Base-by-base conservation (phyloP, 495 filamentous ascomycete species). In the Penicillium antarcticum region DNA sequence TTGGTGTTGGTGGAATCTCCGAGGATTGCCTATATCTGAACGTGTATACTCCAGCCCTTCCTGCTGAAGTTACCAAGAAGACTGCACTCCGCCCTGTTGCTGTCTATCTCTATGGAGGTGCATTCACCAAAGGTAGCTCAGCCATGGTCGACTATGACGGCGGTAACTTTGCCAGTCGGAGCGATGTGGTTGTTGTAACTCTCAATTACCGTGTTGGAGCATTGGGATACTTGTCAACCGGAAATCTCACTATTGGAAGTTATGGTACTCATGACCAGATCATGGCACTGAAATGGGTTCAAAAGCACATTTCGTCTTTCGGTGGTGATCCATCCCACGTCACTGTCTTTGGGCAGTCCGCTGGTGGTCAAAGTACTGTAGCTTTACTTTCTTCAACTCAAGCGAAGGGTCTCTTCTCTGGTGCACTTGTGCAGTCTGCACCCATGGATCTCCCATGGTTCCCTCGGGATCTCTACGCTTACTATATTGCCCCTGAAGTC, bases 331-430 rank as follows among this genome's bases (percentile, higher is more conserved):
- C 74, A 11, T 55, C 57, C 14, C 65, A 69, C 2, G 72, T 80
- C 18, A 81, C 75, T 3, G 69, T 78, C 24, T 76, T 77, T 53
- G 80, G 78, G 2, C 70, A 77, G 41, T 79, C 74, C 12, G 80
- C 82, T 7, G 79, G 82, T n/a, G 82, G 70, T 17, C 79, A 80
- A 21, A 74, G 69, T 29, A 76, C 80, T 0, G 66, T 81, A 9
- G 79, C 76, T 13, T 61, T 81, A 61, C 66, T 76, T 4, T 75
- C 77, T 31, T 67, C 66, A 0, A 49, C 50, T 5, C 57, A 56
- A 10, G 68, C 66, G 1, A 56, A 57, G 12, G 63, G 66, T 12
- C 60, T 71, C 37, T 71, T 71, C 55, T 58, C 62, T 14, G 60
- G 55, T 8, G 63, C 68, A 0, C 61, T 71, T 18, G 51, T 61